Conservation (phyloP, 2,329 filamentous ascomycete species). For the Aspergillus aculeatinus region DNA sequence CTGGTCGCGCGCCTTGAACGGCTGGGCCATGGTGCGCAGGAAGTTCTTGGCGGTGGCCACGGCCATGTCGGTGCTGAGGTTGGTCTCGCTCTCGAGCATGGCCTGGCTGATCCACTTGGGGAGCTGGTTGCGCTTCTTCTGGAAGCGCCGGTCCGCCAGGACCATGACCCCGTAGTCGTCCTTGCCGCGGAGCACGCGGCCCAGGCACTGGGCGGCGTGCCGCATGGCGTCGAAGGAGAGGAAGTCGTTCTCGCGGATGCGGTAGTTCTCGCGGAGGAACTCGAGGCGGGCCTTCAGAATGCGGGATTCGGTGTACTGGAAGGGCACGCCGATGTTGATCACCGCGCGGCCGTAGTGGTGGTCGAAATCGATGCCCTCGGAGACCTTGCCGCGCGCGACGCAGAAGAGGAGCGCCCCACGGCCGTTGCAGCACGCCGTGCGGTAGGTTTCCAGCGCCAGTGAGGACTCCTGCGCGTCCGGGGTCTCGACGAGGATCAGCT, state of each 20-base stretch:
- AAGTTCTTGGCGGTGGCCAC: constrained; percentile 87
- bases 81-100: constrained; percentile 78
- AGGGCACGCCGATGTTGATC: constrained; percentile 93
- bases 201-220: constrained; percentile 95
- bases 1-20: constrained; percentile 77
- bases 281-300: constrained; percentile 94
- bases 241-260: constrained; percentile 96
- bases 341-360: constrained; percentile 97
- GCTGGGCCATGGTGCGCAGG: constrained; percentile 85
- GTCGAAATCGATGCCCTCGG: constrained; percentile 98
- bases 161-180: constrained; percentile 99
- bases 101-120: constrained; percentile 97
- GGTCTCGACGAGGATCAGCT: constrained; percentile 95
- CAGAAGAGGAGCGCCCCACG: constrained; percentile 90
- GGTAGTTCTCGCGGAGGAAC: constrained; percentile 94
- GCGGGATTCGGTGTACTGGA: constrained; percentile 97
- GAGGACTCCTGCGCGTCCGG: constrained; percentile 97
- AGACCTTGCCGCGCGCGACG: constrained; percentile 95
- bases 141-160: constrained; percentile 86
- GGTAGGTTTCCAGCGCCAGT: constrained; percentile 90
- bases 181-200: constrained; percentile 90
- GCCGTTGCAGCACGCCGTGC: constrained; percentile 95
- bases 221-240: constrained; percentile 98
- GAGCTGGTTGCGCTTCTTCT: constrained; percentile 84
- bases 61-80: constrained; percentile 93